Evolutionary conservation across 129 eudicot species (phyloP).

Genomic region (Rutidosis leptorrhynchoides): DNA sequence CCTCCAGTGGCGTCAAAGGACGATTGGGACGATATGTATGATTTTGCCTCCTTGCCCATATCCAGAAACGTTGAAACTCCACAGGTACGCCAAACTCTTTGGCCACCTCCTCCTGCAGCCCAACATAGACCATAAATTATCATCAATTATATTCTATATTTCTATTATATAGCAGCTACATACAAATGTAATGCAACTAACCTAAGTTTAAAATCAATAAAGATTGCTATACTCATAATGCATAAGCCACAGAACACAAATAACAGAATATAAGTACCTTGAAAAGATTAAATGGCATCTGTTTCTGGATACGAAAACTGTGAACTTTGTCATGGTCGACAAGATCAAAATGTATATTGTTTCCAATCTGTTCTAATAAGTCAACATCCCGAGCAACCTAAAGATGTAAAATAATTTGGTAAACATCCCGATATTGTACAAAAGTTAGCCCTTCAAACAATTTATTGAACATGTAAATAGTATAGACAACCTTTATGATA

Average conservation of each 20-base stretch:
- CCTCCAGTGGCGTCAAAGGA: constrained; percentile 79
- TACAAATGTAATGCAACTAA: neutral
- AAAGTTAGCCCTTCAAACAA: neutral
- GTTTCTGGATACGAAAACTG: constrained; percentile 89
- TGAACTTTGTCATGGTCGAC: constrained; percentile 93
- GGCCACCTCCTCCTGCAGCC: constrained; percentile 89
- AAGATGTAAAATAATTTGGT: constrained; percentile 22
- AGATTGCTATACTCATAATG: neutral
- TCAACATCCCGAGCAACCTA: constrained; percentile 96
- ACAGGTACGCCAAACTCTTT: constrained; percentile 91
- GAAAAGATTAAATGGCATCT: constrained; percentile 65
- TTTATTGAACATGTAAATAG: neutral
- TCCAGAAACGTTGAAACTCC: constrained; percentile 82
- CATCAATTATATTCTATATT: neutral
- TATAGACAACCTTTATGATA: constrained; percentile 64
- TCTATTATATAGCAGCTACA: neutral
- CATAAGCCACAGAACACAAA: neutral
- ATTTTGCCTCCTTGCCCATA: constrained; percentile 95
- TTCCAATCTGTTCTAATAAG: constrained; percentile 76
- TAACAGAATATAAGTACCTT: constrained; percentile 47
- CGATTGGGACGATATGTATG: constrained; percentile 95
- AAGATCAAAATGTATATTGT: constrained; percentile 86
- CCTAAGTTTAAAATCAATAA: neutral
- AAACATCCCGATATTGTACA: constrained; percentile 1
- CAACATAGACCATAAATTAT: neutral